Percentiles rank a stretch among this genome's conserved stretches.
Evolutionary conservation across 331 rosid genomes (phyloP).

Genomic region (Ulmus americana): DNA sequence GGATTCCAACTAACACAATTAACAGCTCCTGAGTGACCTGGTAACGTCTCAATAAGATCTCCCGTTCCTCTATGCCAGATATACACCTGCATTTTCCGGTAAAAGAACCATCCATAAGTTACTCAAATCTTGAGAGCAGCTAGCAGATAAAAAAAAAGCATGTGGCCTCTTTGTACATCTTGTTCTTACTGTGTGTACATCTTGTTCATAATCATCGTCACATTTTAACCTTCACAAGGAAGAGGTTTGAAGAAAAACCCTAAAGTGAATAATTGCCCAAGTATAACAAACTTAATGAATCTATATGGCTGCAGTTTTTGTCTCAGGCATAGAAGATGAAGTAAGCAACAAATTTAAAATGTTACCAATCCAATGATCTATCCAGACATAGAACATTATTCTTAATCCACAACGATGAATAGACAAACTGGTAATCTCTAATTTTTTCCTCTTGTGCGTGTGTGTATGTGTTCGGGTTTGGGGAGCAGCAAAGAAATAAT

Average conservation of each 20-base stretch:
- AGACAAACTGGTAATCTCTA: neutral
- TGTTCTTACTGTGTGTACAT: too few species aligned
- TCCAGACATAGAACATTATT: neutral
- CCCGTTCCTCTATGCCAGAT: constrained; percentile 77
- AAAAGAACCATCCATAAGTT: constrained; percentile 10
- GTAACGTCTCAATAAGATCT: constrained; percentile 63
- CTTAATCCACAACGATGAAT: neutral
- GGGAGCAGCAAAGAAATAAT: neutral
- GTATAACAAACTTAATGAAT: neutral
- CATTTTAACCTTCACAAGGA: neutral
- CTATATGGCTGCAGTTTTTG: neutral
- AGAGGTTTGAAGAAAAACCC: neutral
- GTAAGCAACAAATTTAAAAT: neutral
- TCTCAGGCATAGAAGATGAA: neutral
- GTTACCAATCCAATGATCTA: neutral
- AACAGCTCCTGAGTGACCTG: constrained; percentile 95
- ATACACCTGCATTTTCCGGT: constrained; percentile 53
- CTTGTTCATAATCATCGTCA: too few species aligned
- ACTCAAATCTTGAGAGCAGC: neutral
- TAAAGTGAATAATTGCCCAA: neutral
- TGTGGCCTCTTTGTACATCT: neutral
- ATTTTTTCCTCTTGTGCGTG: too few species aligned
- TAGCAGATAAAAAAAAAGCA: neutral
- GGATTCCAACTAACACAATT: constrained; percentile 98
- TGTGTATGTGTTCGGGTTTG: too few species aligned